phyloP scores from a whole-genome alignment of 176 grass and related monocot genomes.

The Rhynchospora pubera region DNA sequence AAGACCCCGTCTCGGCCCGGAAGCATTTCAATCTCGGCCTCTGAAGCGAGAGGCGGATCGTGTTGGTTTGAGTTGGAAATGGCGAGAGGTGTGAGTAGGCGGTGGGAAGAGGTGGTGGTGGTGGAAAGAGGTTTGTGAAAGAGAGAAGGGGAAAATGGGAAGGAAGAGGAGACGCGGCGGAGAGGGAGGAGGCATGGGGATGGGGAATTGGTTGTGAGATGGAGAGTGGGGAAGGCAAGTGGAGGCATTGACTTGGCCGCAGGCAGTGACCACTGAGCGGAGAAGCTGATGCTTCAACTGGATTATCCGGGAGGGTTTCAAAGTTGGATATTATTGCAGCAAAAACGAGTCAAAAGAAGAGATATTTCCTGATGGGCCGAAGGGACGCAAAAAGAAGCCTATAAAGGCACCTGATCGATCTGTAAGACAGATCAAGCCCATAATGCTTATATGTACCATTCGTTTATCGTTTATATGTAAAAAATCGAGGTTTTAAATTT shows the following conservation, averaged over 20 bases:
- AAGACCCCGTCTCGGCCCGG: slow-evolving; percentile 18
- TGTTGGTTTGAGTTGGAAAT: not conserved
- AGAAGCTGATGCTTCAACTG: not conserved
- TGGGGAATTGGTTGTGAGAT: not conserved
- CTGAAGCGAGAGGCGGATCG: not conserved
- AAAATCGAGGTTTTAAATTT: too few relatives aligned
- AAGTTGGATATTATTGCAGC: too few relatives aligned
- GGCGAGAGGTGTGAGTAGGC: not conserved
- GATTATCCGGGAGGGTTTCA: not conserved
- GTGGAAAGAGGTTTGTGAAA: not conserved
- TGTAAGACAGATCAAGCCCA: too few relatives aligned
- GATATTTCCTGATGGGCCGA: too few relatives aligned
- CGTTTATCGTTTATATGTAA: too few relatives aligned
- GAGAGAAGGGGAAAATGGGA: not conserved
- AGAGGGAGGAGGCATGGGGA: not conserved
- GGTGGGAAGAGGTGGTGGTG: not conserved
- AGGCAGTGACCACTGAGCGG: not conserved
- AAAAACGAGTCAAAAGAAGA: too few relatives aligned
- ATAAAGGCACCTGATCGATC: too few relatives aligned
- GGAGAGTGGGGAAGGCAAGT: not conserved
- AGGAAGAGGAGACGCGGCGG: not conserved
- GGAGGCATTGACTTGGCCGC: not conserved
- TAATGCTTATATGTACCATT: too few relatives aligned
- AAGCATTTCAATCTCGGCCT: slow-evolving; percentile 16
- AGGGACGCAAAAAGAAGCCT: too few relatives aligned